Evolutionary conservation across 371 early-diverging fungal genomes (phyloP), one percentile per base, ranked within the genome.

Genomic region (Apophysomyces elegans): DNA sequence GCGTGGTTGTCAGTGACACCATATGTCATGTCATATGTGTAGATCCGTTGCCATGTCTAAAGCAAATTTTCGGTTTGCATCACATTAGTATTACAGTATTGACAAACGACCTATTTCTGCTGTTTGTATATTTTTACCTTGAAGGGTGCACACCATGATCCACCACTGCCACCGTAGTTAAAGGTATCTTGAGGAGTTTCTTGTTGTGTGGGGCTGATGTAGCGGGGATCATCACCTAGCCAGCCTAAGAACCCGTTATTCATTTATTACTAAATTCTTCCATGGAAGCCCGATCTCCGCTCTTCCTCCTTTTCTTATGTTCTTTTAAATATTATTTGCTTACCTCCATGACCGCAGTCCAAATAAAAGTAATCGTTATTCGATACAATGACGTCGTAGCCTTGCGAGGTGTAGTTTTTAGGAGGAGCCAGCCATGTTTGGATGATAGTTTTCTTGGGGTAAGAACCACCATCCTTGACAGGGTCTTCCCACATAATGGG

Each of bases 1-100:
- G 83, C 78, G 44, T 79, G 78, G 7, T 82, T 67, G 4, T 76
- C 75, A 5, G 81, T 81, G 62, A 92, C 69, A 16, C 82, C 86
- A 37, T 83, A 73, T 8, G 81, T 80, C 59, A 86, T 82, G 58
- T 92, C 92, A 68, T 84, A 93, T 46, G 79, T 74, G 69, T 93
- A 93, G 12, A 93, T 87, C 54, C 87, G 86, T 80, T 91, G 91
- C 93, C 93, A 93, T 35, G 86, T 81, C 85, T 91, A 90, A 45
- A 13, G 16, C n/a, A 45, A 13, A 45, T 26, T 26, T 26, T 26
- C 32, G 32, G 32, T 26, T 26, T 26, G 32, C 32, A 26, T 26
- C 32, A 26, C 32, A 1, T 26, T 26, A 26, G 32, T 26, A 0
- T 26, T 26, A 26, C 32, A 26, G 2, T 0, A 45, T 5, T 5